Evolutionary conservation across 805 yeast species (phyloP), one percentile per base, ranked within the genome.

Genomic region (Saturnispora kantuleensis): DNA sequence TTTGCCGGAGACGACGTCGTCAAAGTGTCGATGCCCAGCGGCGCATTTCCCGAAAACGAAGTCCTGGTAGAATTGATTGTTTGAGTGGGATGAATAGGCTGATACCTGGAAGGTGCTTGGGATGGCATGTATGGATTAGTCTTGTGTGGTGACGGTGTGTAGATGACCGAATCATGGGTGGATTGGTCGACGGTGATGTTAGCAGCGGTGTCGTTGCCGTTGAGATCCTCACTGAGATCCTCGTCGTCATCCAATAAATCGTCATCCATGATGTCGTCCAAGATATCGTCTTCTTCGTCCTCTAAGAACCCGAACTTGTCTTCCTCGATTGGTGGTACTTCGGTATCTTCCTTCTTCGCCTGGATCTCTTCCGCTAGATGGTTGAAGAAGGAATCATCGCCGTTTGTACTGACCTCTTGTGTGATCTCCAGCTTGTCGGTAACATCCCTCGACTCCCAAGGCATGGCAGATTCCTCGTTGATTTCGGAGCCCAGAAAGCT

Each of bases 221-320:
- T 6, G 26, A 21, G 6, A 21, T 17, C 18, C 5, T 17, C 18
- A 5, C 15, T 26, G 10, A 7, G 18, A 28, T 30, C 42, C n/a
- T 33, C 35, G 13, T 56, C 54, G 44, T 63, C 64, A 0, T 62
- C 63, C 13, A 59, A 44, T 3, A 56, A 54, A 31, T 68, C 71
- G 44, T 69, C 74, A 46, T 68, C 76, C 45, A 62, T 50, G 10
- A 61, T 43, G 36, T 59, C 64, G 31, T 59, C 65, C 11, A 60
- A 35, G 3, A 72, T 53, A 2, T 69, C 52, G 29, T 71, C 76
- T 44, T 67, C 70, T 45, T 71, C 76, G 6, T 64, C 64, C 33
- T 68, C 71, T 33, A 71, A 55, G 43, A 68, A 67, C 8, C 65
- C 63, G 36, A 69, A 59, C 38, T 70, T 72, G 32, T 68, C 72